Percentiles rank a stretch among this genome's conserved stretches.
Evolutionary conservation across 352 stramenopile species (phyloP).

Genomic region (Pythium insidiosum): DNA sequence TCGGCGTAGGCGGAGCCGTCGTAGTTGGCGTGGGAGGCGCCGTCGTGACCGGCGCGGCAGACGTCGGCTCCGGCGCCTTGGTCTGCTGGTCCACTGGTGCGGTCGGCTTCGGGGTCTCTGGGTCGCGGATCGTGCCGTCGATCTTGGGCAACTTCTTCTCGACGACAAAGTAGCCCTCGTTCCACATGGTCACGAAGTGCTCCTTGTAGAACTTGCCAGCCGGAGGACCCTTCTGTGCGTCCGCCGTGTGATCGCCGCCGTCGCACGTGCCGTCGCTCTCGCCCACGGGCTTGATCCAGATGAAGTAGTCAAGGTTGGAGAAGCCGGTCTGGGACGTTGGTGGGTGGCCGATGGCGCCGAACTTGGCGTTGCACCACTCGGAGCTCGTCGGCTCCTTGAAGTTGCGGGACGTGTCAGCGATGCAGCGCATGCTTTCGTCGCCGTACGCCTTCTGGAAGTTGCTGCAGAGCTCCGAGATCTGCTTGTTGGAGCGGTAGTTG

Average conservation of each 20-base stretch:
- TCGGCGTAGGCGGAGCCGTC: background rate
- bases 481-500: slow-evolving; percentile 56
- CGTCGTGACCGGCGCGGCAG: background rate
- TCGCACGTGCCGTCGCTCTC: slow-evolving; percentile 52
- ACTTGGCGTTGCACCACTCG: slow-evolving; percentile 70
- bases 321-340: slow-evolving; percentile 45
- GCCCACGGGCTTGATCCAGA: slow-evolving; percentile 64
- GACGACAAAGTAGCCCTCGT: slow-evolving; percentile 57
- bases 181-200: slow-evolving; percentile 49
- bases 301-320: slow-evolving; percentile 56
- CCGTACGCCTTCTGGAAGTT: slow-evolving; percentile 50
- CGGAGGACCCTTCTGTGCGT: slow-evolving; percentile 37
- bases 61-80: background rate
- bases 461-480: slow-evolving; percentile 36
- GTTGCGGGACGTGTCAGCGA: slow-evolving; percentile 61
- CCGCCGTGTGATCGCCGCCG: slow-evolving; percentile 17
- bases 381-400: slow-evolving; percentile 32
- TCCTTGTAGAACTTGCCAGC: slow-evolving; percentile 54
- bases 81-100: background rate
- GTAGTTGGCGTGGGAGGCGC: background rate
- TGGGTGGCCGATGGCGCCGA: slow-evolving; percentile 39
- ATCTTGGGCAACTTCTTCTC: slow-evolving; percentile 28
- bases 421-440: slow-evolving; percentile 30
- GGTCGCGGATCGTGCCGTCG: slow-evolving; percentile 18
- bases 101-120: background rate